phyloP scores from a whole-genome alignment of 2,329 filamentous ascomycete species.

The Alternaria novae-zelandiae region DNA sequence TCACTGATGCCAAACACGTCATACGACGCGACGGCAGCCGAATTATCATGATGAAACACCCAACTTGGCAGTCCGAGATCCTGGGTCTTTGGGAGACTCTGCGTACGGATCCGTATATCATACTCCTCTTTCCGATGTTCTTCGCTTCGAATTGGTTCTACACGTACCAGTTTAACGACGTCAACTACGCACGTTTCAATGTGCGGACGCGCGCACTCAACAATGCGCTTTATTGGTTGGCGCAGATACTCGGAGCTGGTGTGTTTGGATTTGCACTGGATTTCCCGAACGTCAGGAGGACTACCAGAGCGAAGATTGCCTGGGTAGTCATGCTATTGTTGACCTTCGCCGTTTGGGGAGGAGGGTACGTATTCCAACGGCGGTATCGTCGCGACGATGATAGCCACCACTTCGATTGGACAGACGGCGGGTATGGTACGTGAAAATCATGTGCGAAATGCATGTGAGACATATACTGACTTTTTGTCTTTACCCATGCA shows the following conservation, averaged over 20 bases:
- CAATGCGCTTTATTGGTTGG: slow-evolving; percentile 74
- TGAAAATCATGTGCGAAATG: no score
- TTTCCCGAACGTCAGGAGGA: slow-evolving; percentile 59
- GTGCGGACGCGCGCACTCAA: slow-evolving; percentile 75
- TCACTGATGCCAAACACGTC: slow-evolving; percentile 73
- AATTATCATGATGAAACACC: slow-evolving; percentile 85
- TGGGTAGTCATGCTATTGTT: slow-evolving; percentile 67
- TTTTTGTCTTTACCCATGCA: background rate
- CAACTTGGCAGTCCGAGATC: slow-evolving; percentile 79
- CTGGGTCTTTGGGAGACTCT: slow-evolving; percentile 75
- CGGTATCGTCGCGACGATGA: slow-evolving; percentile 54
- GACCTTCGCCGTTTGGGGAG: slow-evolving; percentile 79
- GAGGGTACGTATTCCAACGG: slow-evolving; percentile 76
- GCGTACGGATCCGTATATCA: slow-evolving; percentile 69
- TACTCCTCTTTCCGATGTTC: slow-evolving; percentile 80
- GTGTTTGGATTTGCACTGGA: slow-evolving; percentile 75
- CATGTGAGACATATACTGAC: background rate
- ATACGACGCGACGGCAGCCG: slow-evolving; percentile 74
- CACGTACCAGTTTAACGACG: slow-evolving; percentile 75
- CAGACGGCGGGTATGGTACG: slow-evolving; percentile 62
- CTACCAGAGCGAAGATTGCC: slow-evolving; percentile 67
- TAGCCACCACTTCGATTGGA: slow-evolving; percentile 64
- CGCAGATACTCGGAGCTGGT: slow-evolving; percentile 76
- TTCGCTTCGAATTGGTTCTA: slow-evolving; percentile 79
- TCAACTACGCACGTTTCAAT: slow-evolving; percentile 73